Base-by-base conservation (phyloP, 495 filamentous ascomycete species). In the Penicillium argentinense region DNA sequence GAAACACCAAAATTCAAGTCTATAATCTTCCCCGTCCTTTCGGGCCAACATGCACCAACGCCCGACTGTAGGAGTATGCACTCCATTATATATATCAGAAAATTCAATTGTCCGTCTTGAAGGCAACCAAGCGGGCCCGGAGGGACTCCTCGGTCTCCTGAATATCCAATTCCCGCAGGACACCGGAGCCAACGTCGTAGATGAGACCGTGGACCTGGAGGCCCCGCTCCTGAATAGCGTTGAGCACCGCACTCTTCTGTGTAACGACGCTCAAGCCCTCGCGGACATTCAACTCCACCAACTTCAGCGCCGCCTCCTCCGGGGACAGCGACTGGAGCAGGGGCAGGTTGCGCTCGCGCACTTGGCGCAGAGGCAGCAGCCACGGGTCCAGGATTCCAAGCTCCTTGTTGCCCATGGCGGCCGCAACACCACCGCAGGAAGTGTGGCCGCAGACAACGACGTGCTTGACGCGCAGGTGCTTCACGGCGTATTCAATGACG, bases 401-500 rank as follows among this genome's bases (percentile, higher is more conserved):
- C 41, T 83, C 80, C 43, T 66, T 63, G 60, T 89, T 83, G 9
- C 73, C 72, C 39, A 95, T 73, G 0, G 87, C 80, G 0, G 83
- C 89, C 0, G 72, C 76, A 1, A 86, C 86, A 14, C 90, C 90
- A 13, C 90, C 90, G 69, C 90, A 96, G 39, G 68, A 67, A 2
- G 87, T 86, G 71, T 96, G 90, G 0, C 90, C 90, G 69, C 86
- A 91, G 17, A 96, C 76, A 34, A 96, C 81, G 26, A 96, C 74
- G 66, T 91, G 87, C 66, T 87, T 77, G 52, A 96, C 89, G 38
- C 83, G 82, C 24, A 96, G 75, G 58, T 84, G 70, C 22, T 55
- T 68, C 30, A 95, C 87, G 45, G 89, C 85, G 62, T 86, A 96
- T 57, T 90, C 84, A 71, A 96, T 83, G n/a, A 93, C 91, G 44